These are phyloP conservation scores for Trypanosoma mega DNA, from an alignment of 208 protist species.

Conservation along the genomic window DNA sequence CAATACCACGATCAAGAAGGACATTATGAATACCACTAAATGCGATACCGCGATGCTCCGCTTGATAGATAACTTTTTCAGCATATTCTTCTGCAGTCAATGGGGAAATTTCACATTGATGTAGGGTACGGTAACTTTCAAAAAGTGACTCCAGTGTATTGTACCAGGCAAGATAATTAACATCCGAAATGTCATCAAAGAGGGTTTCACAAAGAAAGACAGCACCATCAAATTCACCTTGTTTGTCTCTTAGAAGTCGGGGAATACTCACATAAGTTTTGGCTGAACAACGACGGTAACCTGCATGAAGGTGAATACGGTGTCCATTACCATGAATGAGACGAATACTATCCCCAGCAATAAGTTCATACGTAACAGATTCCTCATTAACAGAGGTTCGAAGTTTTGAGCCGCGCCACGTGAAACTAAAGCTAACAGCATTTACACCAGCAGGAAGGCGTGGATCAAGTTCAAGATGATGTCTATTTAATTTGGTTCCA, in stretches of 20 bases:
- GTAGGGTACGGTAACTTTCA: conserved; percentile 80
- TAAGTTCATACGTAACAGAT: conserved; percentile 76
- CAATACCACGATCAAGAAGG: conserved; percentile 60
- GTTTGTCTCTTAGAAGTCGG: conserved; percentile 37
- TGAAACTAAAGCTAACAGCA: conserved; percentile 69
- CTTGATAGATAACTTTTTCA: conserved; percentile 81
- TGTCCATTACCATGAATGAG: conserved; percentile 74
- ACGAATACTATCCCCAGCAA: conserved; percentile 70
- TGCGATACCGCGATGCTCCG: conserved; percentile 67
- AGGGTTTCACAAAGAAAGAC: conserved; percentile 78
- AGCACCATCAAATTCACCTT: conserved; percentile 77
- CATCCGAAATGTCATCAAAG: conserved; percentile 85
- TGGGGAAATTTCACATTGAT: conserved; percentile 65
- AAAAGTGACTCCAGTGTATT: conserved; percentile 84
- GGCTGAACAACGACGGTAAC: conserved; percentile 46
- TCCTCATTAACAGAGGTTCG: conserved; percentile 57
- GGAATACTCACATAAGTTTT: conserved; percentile 47
- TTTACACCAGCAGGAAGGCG: conserved; percentile 71
- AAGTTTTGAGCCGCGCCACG: conserved; percentile 74
- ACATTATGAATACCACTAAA: conserved; percentile 89
- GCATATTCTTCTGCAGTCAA: conserved; percentile 86
- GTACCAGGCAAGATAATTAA: conserved; percentile 84
- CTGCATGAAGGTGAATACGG: conserved; percentile 86
- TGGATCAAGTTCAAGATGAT: conserved; percentile 66
- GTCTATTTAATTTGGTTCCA: conserved; percentile 44